Evolutionary conservation across 257 asterid species (phyloP), one percentile per base, ranked within the genome.

Genomic region (Solanum megistacrolobum): DNA sequence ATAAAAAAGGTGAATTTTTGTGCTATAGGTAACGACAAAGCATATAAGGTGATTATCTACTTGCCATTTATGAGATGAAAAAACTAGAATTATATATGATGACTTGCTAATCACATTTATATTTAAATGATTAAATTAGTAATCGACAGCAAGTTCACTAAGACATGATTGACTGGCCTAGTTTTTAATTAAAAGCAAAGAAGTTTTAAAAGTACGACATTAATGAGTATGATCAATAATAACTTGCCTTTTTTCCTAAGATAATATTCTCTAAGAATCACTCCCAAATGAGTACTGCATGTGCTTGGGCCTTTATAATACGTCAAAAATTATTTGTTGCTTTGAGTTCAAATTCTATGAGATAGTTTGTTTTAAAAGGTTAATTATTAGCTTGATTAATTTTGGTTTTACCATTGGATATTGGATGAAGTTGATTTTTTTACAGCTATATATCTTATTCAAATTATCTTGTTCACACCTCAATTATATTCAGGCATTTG

Each of bases 111-210:
- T 43, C 65, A 79, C 38, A 79, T 43, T 79, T 79, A 79, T 79
- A 43, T 81, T 81, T 18, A 29, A 81, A 81, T 81, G 85, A 46
- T 48, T 81, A 46, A 81, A 46, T 46, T 46, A 81, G 69, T 46
- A 29, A 7, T 46, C 29, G 85, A 81, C 68, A 81, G 41, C 29
- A 46, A 48, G 68, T 81, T 81, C 85, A 46, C 41, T 81, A 18
- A 81, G 85, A 81, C 85, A 81, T 81, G 85, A 81, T 81, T 81
- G 85, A 81, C 41, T 81, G 85, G 85, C 69, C 41, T 79, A 81
- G 29, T 29, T 81, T 48, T n/a, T 18, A 81, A 79, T 79, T 6
- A 43, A 81, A 81, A 52, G 68, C 13, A 81, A 81, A 48, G 66
- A 81, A 81, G 27, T 46, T 27, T 1, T 31, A 43, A 81, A 81